Percentiles rank a stretch among this genome's conserved stretches.
Conservation (phyloP, 257 asterid species). For the Jacaranda mimosifolia region DNA sequence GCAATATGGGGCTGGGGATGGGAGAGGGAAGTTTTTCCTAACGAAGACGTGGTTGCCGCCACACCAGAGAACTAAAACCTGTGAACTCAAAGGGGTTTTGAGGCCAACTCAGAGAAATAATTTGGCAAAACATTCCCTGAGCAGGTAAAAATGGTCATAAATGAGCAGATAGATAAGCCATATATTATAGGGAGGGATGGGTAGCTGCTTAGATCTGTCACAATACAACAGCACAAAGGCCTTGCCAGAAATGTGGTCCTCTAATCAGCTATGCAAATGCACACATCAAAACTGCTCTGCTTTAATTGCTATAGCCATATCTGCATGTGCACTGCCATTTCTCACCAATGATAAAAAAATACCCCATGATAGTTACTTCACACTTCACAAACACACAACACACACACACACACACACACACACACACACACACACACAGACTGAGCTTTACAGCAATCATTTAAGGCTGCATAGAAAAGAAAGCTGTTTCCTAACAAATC, state of each 20-base stretch:
- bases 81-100: not conserved
- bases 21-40: no score
- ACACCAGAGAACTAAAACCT: no score
- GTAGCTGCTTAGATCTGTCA: not conserved
- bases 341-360: constrained; percentile 3
- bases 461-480: no score
- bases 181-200: constrained; percentile 14
- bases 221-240: constrained; percentile 28
- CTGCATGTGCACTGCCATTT: constrained; percentile 24
- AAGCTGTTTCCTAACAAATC: no score
- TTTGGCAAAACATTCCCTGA: constrained; percentile 31
- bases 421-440: constrained; percentile 1
- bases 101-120: not conserved
- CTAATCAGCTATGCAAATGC: not conserved
- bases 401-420: not conserved
- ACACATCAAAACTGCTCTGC: not conserved
- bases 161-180: constrained; percentile 21
- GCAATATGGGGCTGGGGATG: no score
- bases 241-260: constrained; percentile 44
- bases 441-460: not conserved
- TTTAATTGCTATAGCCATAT: constrained; percentile 18
- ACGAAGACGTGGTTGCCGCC: no score
- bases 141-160: constrained; percentile 25
- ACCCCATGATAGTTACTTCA: constrained; percentile 32
- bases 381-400: not conserved